A percentile compares a stretch with the other conserved stretches of the same genome.
These are phyloP conservation scores for Erodium moschatum DNA, from an alignment of 441 rosid species.

Conservation along the genomic window DNA sequence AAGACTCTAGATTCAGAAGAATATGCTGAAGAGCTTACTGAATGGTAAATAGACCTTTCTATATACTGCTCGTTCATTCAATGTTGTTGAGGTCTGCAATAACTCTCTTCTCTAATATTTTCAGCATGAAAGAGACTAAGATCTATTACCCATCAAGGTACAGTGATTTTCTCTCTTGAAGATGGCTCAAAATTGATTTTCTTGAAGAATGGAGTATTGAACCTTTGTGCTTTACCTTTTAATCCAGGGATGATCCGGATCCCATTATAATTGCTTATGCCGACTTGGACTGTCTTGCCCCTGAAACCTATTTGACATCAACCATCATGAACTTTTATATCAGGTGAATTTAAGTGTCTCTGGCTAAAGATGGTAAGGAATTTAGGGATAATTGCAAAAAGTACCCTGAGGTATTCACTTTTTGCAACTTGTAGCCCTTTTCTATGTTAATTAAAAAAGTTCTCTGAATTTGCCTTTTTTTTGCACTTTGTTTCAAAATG, in stretches of 20 bases:
- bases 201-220: constrained; percentile 7
- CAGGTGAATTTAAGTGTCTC: constrained; percentile 34
- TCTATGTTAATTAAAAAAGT: no score
- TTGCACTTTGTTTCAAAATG: no score
- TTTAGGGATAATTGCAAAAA: no score
- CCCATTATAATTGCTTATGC: constrained; percentile 49
- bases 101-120: constrained; percentile 24
- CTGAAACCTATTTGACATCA: constrained; percentile 59
- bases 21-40: constrained; percentile 34
- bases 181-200: background rate
- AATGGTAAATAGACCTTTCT: constrained; percentile 34
- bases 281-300: constrained; percentile 57
- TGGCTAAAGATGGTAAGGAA: no score
- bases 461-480: no score
- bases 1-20: constrained; percentile 28
- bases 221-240: constrained; percentile 18
- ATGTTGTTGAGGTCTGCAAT: constrained; percentile 14
- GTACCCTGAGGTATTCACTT: no score
- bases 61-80: constrained; percentile 3
- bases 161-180: constrained; percentile 2
- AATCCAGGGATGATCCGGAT: constrained; percentile 59
- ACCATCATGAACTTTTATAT: constrained; percentile 81
- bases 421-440: no score
- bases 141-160: constrained; percentile 84
- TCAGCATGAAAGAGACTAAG: constrained; percentile 49